phyloP scores from a whole-genome alignment of 2,329 filamentous ascomycete species.

The Arthrobotrys iridis region DNA sequence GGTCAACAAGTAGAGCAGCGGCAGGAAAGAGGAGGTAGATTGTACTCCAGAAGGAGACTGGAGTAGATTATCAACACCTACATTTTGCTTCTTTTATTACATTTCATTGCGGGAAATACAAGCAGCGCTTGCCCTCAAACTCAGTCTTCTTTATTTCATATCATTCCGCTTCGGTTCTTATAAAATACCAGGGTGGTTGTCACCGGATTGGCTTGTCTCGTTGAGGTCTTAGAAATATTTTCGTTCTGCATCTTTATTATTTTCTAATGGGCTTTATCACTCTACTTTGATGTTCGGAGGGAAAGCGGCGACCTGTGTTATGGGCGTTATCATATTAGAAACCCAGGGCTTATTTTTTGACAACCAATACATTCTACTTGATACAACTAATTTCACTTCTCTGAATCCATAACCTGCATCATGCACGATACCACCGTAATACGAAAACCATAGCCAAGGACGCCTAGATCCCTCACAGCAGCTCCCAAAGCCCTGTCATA shows the following conservation, averaged over 20 bases:
- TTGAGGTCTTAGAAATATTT: not conserved
- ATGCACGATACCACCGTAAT: not conserved
- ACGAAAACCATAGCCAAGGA: no score
- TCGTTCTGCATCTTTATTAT: not conserved
- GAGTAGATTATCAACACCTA: not conserved
- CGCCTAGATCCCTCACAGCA: not conserved
- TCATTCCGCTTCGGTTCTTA: not conserved
- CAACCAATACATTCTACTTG: not conserved
- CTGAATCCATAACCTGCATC: not conserved
- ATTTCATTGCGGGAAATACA: conserved; percentile 4
- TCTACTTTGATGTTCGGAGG: conserved; percentile 10
- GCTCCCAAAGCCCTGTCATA: no score
- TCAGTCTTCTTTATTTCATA: not conserved
- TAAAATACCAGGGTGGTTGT: not conserved
- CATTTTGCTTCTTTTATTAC: not conserved
- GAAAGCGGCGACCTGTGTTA: conserved; percentile 9
- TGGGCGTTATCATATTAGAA: conserved; percentile 44
- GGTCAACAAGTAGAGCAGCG: conserved; percentile 31
- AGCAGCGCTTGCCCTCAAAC: not conserved
- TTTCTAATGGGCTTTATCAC: not conserved
- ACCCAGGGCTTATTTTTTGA: not conserved
- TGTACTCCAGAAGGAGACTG: not conserved
- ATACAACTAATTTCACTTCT: no score
- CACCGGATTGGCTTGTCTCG: not conserved
- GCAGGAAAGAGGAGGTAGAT: conserved; percentile 20